Conservation (phyloP, 2,329 filamentous ascomycete genomes). For the Thermothelomyces thermophilus region DNA sequence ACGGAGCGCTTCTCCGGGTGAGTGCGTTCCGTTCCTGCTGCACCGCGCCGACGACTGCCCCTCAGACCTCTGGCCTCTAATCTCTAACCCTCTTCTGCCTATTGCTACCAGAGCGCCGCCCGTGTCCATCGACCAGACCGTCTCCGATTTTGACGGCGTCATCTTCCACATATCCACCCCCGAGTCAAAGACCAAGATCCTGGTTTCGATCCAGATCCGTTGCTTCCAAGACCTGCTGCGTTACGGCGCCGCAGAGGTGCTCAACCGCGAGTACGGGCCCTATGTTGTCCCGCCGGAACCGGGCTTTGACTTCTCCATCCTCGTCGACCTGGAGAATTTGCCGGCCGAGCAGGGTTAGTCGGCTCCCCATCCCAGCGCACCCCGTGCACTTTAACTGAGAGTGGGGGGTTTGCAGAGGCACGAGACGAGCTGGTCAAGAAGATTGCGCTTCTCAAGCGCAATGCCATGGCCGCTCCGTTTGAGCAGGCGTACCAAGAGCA, state of each 20-base stretch:
- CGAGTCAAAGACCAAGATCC: conserved; percentile 86
- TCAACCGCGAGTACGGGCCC: conserved; percentile 88
- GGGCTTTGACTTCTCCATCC: conserved; percentile 93
- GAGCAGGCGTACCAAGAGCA: conserved; percentile 95
- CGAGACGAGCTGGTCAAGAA: conserved; percentile 80
- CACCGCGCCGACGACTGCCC: neutral
- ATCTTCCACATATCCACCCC: conserved; percentile 98
- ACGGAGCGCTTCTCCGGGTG: conserved; percentile 91
- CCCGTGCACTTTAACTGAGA: neutral
- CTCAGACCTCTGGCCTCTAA: neutral
- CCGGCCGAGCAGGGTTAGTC: conserved; percentile 66
- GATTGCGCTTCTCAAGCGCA: conserved; percentile 89
- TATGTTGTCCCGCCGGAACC: conserved; percentile 83
- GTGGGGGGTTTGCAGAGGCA: conserved; percentile 56
- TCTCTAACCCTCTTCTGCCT: conserved; percentile 4
- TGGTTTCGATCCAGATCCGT: conserved; percentile 89
- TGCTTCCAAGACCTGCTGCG: conserved; percentile 89
- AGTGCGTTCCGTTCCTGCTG: conserved; percentile 20
- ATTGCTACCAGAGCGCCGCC: conserved; percentile 61
- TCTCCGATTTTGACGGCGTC: conserved; percentile 98
- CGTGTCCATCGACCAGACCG: conserved; percentile 90
- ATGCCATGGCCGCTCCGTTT: conserved; percentile 97
- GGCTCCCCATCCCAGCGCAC: neutral
- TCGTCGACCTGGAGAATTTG: conserved; percentile 81
- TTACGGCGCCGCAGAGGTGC: conserved; percentile 86